Conservation (phyloP, 2,329 filamentous ascomycete species). For the Ophiostoma sp. region DNA sequence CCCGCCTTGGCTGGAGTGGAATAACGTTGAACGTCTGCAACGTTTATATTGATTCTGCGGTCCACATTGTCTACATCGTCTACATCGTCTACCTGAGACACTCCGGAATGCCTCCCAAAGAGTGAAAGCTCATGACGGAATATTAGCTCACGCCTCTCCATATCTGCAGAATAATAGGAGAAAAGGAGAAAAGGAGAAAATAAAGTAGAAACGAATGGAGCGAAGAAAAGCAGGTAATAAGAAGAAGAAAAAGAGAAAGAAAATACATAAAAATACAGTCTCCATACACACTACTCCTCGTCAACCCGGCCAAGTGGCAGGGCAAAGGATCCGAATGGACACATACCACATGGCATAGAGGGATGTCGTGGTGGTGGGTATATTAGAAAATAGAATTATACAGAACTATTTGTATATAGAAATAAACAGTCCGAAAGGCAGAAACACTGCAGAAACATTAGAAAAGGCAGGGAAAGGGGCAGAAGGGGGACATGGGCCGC, state of each 20-base stretch:
- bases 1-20: neutral
- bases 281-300: neutral
- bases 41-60: neutral
- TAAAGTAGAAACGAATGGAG: too few species aligned
- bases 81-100: neutral
- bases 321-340: constrained; percentile 7
- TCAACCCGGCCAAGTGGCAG: neutral
- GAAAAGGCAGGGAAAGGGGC: constrained; percentile 2
- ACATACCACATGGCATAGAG: constrained; percentile 6
- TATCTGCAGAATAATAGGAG: neutral
- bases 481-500: neutral
- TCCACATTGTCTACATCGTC: neutral
- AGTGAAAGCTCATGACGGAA: constrained; percentile 2
- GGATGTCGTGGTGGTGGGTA: neutral
- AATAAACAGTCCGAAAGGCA: neutral
- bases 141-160: neutral
- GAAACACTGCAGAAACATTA: neutral
- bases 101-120: neutral
- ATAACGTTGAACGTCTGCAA: neutral
- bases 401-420: neutral
- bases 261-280: too few species aligned
- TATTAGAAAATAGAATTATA: neutral
- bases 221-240: too few species aligned
- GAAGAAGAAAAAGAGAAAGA: neutral
- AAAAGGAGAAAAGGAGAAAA: too few species aligned